phyloP scores from a whole-genome alignment of 768 basidiomycete genomes.

The Pulveroboletus sp. region DNA sequence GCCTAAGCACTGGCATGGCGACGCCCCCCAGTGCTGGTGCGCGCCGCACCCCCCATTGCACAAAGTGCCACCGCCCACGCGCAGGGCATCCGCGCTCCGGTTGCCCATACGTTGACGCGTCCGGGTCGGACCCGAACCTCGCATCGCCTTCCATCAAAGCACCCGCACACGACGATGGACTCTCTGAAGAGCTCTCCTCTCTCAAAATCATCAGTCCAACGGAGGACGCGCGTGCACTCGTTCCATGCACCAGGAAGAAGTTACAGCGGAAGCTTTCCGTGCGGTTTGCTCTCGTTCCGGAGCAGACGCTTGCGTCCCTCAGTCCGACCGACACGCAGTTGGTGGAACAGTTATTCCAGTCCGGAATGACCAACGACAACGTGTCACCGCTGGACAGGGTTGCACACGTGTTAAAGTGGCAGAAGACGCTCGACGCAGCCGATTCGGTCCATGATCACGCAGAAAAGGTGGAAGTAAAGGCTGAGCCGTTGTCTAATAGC shows the following conservation, averaged over 20 bases:
- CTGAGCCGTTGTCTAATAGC: background rate
- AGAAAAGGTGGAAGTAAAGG: constrained; percentile 28
- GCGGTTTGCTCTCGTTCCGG: constrained; percentile 28
- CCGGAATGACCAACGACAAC: constrained; percentile 35
- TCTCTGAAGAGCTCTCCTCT: constrained; percentile 44
- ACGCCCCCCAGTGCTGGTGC: constrained; percentile 37
- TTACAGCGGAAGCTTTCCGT: constrained; percentile 28
- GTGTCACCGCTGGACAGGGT: constrained; percentile 27
- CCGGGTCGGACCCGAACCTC: constrained; percentile 9
- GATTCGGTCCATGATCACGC: constrained; percentile 28
- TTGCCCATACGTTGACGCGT: constrained; percentile 46
- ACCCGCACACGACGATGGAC: constrained; percentile 20
- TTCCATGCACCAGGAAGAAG: constrained; percentile 3
- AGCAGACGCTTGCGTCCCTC: constrained; percentile 49
- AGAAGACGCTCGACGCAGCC: constrained; percentile 33
- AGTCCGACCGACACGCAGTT: constrained; percentile 44
- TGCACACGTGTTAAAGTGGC: constrained; percentile 25
- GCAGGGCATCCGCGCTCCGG: constrained; percentile 62
- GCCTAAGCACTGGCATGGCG: constrained; percentile 8
- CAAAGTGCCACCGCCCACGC: constrained; percentile 50
- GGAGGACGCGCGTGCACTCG: constrained; percentile 11
- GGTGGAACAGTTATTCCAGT: constrained; percentile 43
- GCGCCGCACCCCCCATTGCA: constrained; percentile 52
- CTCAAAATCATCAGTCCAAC: constrained; percentile 37
- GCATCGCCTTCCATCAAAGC: constrained; percentile 14